These are phyloP conservation scores for Cladophialophora immunda DNA, from an alignment of 2,329 filamentous ascomycete species.

Conservation along the genomic window DNA sequence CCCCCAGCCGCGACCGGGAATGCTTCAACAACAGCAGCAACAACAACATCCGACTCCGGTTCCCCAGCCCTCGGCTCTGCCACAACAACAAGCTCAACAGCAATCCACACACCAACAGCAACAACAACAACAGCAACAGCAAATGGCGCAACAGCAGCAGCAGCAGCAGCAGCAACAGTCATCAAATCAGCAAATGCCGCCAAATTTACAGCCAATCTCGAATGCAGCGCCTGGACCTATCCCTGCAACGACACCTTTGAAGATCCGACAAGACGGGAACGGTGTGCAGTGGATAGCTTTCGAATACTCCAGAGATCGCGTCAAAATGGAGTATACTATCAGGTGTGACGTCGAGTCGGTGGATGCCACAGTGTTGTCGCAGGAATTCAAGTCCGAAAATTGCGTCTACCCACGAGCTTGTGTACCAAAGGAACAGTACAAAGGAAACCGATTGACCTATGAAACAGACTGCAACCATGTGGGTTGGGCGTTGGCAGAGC, in stretches of 20 bases:
- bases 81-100: constrained; percentile 46
- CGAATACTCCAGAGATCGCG: constrained; percentile 93
- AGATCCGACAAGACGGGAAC: constrained; percentile 93
- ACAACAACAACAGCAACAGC: constrained; percentile 59
- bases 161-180: constrained; percentile 51
- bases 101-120: constrained; percentile 67
- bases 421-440: constrained; percentile 94
- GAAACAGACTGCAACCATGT: constrained; percentile 99
- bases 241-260: constrained; percentile 91
- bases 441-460: constrained; percentile 93
- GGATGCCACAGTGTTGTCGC: constrained; percentile 81
- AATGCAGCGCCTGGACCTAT: constrained; percentile 96
- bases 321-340: constrained; percentile 99
- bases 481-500: constrained; percentile 96
- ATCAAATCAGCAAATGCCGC: constrained; percentile 43
- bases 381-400: constrained; percentile 97
- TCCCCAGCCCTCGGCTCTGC: constrained; percentile 39
- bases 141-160: constrained; percentile 65
- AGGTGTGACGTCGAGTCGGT: constrained; percentile 97
- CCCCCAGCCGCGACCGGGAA: constrained; percentile 57
- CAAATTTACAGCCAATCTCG: constrained; percentile 71
- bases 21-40: constrained; percentile 59
- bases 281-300: constrained; percentile 99
- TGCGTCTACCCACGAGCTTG: constrained; percentile 97
- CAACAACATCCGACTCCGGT: constrained; percentile 59